These are phyloP conservation scores for Lentinula sp. DNA, from an alignment of 768 basidiomycete species.

Conservation along the genomic window DNA sequence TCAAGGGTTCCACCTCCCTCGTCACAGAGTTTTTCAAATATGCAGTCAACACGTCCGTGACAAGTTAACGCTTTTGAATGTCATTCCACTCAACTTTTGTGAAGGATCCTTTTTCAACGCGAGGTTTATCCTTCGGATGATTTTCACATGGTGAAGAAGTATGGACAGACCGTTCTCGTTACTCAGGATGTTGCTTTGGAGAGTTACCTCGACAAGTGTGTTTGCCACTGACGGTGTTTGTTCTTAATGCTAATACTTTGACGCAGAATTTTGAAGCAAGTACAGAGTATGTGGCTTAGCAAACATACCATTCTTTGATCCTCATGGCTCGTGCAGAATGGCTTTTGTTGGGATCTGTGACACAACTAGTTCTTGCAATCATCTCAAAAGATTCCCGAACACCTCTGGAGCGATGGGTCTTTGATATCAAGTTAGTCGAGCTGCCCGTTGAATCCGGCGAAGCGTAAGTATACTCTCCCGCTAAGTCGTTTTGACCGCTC, in stretches of 20 bases:
- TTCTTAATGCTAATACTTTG: conserved; percentile 2
- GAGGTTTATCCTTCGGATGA: conserved; percentile 98
- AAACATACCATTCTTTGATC: not conserved
- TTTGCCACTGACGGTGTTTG: conserved; percentile 4
- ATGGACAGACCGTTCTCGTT: conserved; percentile 91
- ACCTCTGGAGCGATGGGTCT: conserved; percentile 96
- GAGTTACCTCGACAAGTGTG: conserved; percentile 82
- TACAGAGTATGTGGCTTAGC: conserved; percentile 63
- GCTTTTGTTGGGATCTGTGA: conserved; percentile 89
- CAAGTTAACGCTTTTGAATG: not conserved
- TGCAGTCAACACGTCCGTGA: conserved; percentile 88
- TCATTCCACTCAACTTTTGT: not conserved
- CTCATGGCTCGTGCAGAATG: conserved; percentile 54
- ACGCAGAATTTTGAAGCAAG: conserved; percentile 80
- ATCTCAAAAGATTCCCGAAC: conserved; percentile 91
- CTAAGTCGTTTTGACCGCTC: not conserved
- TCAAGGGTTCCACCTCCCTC: conserved; percentile 90
- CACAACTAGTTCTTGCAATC: conserved; percentile 91
- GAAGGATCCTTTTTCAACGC: conserved; percentile 91
- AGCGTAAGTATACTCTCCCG: conserved; percentile 34
- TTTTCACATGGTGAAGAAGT: conserved; percentile 99
- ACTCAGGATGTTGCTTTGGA: conserved; percentile 92
- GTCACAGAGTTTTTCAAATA: conserved; percentile 99
- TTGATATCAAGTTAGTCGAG: conserved; percentile 85
- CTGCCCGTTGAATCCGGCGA: conserved; percentile 44